These are phyloP conservation scores for Dichotomocladium elegans DNA, from an alignment of 371 early-diverging fungal genomes.

Conservation along the genomic window DNA sequence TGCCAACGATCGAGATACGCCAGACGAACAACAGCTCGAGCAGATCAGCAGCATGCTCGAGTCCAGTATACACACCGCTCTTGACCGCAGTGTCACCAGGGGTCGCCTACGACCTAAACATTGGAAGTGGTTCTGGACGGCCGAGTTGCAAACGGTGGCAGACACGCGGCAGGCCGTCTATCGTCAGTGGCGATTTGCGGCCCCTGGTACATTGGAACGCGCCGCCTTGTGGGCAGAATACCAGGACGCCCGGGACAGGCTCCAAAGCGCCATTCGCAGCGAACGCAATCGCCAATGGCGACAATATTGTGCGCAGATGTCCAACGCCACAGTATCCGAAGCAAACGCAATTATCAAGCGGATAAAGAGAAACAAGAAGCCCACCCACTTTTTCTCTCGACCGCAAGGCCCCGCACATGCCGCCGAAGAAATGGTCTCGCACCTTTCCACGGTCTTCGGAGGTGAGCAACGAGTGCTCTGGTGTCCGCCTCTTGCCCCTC, in stretches of 20 bases:
- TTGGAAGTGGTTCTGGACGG: constrained; percentile 8
- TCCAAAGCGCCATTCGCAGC: not conserved
- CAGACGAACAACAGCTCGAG: not conserved
- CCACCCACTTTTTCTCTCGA: not conserved
- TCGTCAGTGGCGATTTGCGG: constrained; percentile 7
- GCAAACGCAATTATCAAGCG: constrained; percentile 1
- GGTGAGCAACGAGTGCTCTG: not conserved
- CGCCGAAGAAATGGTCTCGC: constrained; percentile 3
- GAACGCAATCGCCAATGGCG: not conserved
- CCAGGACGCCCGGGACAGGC: not conserved
- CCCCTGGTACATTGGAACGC: not conserved
- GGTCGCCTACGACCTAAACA: not conserved
- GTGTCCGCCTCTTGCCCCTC: too few relatives aligned
- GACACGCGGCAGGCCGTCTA: not conserved
- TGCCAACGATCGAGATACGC: not conserved
- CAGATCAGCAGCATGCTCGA: not conserved
- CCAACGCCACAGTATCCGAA: not conserved
- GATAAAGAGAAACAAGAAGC: not conserved
- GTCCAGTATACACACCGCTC: not conserved
- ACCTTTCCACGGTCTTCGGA: not conserved
- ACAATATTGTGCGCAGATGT: constrained; percentile 5
- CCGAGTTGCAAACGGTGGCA: not conserved
- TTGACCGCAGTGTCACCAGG: constrained; percentile 2
- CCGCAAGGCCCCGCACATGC: constrained; percentile 5
- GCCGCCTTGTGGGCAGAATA: not conserved